These are phyloP conservation scores for Mycocalia duriaeana DNA, from an alignment of 1,284 basidiomycete genomes.

Conservation along the genomic window DNA sequence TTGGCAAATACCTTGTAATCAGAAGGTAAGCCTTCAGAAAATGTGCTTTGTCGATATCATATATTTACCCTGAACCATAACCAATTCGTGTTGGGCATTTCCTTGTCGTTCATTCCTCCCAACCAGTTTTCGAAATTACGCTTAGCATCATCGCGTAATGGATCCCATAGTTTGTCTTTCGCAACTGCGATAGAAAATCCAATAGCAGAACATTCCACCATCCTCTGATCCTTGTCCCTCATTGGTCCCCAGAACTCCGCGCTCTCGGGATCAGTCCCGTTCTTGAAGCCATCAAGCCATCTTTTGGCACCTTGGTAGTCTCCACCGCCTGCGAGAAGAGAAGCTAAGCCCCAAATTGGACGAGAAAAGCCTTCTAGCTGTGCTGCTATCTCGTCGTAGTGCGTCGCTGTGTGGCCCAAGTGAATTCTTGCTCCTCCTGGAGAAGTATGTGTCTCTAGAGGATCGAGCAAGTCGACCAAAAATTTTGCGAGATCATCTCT, in stretches of 20 bases:
- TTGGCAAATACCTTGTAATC: conserved; percentile 64
- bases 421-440: conserved; percentile 69
- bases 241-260: conserved; percentile 76
- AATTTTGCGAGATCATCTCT: conserved; percentile 54
- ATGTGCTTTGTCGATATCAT: neutral
- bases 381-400: conserved; percentile 71
- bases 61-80: conserved; percentile 68
- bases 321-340: conserved; percentile 61
- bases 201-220: conserved; percentile 80
- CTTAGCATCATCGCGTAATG: conserved; percentile 49
- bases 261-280: conserved; percentile 59
- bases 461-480: conserved; percentile 57
- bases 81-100: conserved; percentile 75
- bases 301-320: conserved; percentile 49
- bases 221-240: conserved; percentile 72
- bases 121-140: conserved; percentile 62
- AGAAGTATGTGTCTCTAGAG: conserved; percentile 64
- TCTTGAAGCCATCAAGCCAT: conserved; percentile 64
- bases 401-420: conserved; percentile 68
- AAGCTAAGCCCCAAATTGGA: conserved; percentile 72
- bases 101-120: conserved; percentile 72
- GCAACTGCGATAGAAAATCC: conserved; percentile 69
- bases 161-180: conserved; percentile 62
- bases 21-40: neutral
- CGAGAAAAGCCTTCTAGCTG: conserved; percentile 74